Evolutionary conservation across 257 asterid genomes (phyloP).

Genomic region (Linderniella brevidens): DNA sequence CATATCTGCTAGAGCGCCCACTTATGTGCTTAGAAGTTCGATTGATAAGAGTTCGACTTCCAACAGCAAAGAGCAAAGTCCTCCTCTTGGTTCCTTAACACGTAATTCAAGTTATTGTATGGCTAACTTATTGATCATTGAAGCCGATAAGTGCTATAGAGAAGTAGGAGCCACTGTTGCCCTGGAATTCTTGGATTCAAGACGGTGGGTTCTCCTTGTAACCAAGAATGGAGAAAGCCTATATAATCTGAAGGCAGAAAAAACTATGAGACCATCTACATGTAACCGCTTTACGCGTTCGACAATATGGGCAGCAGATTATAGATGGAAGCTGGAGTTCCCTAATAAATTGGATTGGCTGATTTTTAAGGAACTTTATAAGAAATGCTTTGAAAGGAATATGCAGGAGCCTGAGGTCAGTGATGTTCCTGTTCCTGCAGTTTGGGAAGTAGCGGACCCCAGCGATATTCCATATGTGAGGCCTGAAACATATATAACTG

Average conservation of each 20-base stretch:
- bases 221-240: conserved; percentile 26
- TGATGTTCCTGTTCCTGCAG: conserved; percentile 70
- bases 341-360: conserved; percentile 56
- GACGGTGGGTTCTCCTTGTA: conserved; percentile 51
- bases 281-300: conserved; percentile 57
- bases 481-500: conserved; percentile 51
- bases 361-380: conserved; percentile 69
- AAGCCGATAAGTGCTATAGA: conserved; percentile 53
- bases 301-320: conserved; percentile 37
- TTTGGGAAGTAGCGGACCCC: conserved; percentile 33
- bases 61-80: conserved; percentile 21
- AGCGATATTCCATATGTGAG: conserved; percentile 21
- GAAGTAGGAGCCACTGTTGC: conserved; percentile 47
- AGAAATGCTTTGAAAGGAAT: conserved; percentile 60
- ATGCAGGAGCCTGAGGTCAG: conserved; percentile 19
- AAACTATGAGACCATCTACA: conserved; percentile 54
- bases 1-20: conserved; percentile 12
- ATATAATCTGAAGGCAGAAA: conserved; percentile 32
- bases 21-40: conserved; percentile 26
- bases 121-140: conserved; percentile 48
- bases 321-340: conserved; percentile 72
- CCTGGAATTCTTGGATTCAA: conserved; percentile 38
- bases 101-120: conserved; percentile 30
- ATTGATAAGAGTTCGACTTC: conserved; percentile 13
- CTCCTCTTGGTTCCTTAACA: conserved; percentile 11